A percentile compares a stretch with the other conserved stretches of the same genome.
phyloP scores from a whole-genome alignment of 2,329 filamentous ascomycete species.

The Colletotrichum lentis region DNA sequence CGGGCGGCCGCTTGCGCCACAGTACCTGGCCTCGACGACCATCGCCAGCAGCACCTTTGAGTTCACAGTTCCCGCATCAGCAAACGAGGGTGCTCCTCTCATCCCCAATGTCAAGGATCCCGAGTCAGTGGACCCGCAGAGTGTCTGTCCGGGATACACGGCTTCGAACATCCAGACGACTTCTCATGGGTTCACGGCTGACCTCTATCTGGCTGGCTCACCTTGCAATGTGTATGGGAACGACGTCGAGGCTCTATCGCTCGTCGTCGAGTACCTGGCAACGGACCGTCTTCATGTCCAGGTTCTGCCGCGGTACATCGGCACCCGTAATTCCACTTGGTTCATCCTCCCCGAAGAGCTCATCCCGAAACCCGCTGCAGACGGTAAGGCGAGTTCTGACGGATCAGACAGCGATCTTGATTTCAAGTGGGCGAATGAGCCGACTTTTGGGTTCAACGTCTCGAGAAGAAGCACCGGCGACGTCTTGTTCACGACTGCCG shows the following conservation, averaged over 20 bases:
- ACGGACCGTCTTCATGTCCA: constrained; percentile 73
- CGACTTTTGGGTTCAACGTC: constrained; percentile 74
- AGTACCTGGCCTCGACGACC: constrained; percentile 10
- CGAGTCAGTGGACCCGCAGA: constrained; percentile 27
- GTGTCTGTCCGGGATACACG: constrained; percentile 72
- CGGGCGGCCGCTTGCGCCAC: background rate
- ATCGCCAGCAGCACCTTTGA: background rate
- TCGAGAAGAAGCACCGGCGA: constrained; percentile 67
- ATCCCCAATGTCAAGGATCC: constrained; percentile 32
- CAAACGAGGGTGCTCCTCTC: constrained; percentile 24
- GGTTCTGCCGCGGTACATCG: constrained; percentile 72
- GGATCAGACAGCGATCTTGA: constrained; percentile 59
- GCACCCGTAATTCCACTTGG: constrained; percentile 68
- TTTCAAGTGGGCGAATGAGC: constrained; percentile 61
- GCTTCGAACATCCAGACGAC: constrained; percentile 67
- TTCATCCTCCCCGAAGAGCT: constrained; percentile 72
- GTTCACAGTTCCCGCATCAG: constrained; percentile 22
- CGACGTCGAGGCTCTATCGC: constrained; percentile 71
- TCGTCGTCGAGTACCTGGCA: constrained; percentile 74
- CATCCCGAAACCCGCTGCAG: constrained; percentile 61
- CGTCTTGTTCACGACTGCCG: constrained; percentile 72
- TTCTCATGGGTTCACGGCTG: constrained; percentile 68
- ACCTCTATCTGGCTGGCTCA: constrained; percentile 72
- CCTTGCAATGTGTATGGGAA: constrained; percentile 82
- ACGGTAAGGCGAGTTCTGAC: constrained; percentile 34